Evolutionary conservation across 1,284 basidiomycete genomes (phyloP).

Genomic region (Pyrrhoderma lamaoense): DNA sequence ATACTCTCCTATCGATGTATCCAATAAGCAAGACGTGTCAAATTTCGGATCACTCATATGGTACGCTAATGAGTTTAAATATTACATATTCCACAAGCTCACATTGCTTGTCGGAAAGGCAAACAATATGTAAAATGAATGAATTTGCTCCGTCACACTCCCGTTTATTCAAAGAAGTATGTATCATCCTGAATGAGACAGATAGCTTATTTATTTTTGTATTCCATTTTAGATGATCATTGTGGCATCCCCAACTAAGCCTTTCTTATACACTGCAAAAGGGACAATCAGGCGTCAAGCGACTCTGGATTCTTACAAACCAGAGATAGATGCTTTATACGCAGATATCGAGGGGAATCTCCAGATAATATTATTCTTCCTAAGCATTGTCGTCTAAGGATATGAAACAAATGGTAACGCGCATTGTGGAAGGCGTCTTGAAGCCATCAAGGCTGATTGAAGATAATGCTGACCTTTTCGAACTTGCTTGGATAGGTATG

Average conservation of each 20-base stretch:
- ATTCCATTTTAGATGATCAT: constrained; percentile 13
- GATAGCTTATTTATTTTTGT: not conserved
- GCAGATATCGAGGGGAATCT: constrained; percentile 13
- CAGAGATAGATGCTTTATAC: constrained; percentile 30
- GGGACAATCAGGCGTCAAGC: constrained; percentile 25
- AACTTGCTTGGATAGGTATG: constrained; percentile 37
- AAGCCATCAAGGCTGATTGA: not conserved
- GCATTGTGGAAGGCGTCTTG: constrained; percentile 14
- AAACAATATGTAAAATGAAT: constrained; percentile 24
- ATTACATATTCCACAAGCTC: not conserved
- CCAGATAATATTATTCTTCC: constrained; percentile 14
- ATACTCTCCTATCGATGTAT: not conserved
- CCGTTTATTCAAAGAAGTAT: constrained; percentile 25
- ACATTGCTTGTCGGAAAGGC: constrained; percentile 19
- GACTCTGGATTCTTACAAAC: constrained; percentile 25
- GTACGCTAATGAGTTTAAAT: not conserved
- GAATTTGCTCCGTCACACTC: constrained; percentile 26
- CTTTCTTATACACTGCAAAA: constrained; percentile 30
- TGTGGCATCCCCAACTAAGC: constrained; percentile 11
- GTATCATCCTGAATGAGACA: not conserved
- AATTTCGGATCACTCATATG: constrained; percentile 11
- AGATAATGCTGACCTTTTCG: constrained; percentile 34
- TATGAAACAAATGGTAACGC: constrained; percentile 11
- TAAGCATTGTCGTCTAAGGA: not conserved
- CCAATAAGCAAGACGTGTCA: not conserved